Percentiles rank a stretch among this genome's conserved stretches.
Conservation (phyloP, 495 filamentous ascomycete genomes). For the Clavariopsis aquatica region DNA sequence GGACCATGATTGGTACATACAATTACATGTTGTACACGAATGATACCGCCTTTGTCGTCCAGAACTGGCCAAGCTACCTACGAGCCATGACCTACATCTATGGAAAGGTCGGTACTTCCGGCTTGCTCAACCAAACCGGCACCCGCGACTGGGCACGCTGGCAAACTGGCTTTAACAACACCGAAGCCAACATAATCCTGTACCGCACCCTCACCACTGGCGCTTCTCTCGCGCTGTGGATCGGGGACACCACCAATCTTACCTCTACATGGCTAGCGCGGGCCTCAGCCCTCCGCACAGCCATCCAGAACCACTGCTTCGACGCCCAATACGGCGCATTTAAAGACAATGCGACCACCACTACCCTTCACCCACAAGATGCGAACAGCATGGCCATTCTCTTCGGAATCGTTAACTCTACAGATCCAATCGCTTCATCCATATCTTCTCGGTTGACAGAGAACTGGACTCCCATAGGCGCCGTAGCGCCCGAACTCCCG, state of each 20-base stretch:
- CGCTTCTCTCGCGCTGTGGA: constrained; percentile 54
- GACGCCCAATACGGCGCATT: constrained; percentile 57
- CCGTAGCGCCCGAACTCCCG: constrained; percentile 40
- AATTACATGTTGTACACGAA: constrained; percentile 63
- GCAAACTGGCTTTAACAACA: constrained; percentile 55
- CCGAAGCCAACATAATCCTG: constrained; percentile 60
- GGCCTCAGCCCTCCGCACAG: constrained; percentile 46
- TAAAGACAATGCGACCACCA: constrained; percentile 57
- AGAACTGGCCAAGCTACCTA: constrained; percentile 56
- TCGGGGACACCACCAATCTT: constrained; percentile 47
- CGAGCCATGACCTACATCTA: constrained; percentile 58
- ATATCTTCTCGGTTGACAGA: constrained; percentile 39
- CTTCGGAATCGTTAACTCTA: constrained; percentile 34
- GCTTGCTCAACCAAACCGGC: constrained; percentile 59
- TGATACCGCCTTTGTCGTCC: constrained; percentile 53
- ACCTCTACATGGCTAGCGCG: constrained; percentile 49
- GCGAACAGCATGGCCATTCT: constrained; percentile 39
- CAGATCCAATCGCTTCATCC: constrained; percentile 9
- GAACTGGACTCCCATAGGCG: constrained; percentile 44
- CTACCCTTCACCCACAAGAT: constrained; percentile 43
- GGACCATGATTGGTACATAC: constrained; percentile 63
- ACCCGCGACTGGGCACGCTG: constrained; percentile 61
- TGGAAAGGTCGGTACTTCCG: constrained; percentile 53
- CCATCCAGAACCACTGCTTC: constrained; percentile 55
- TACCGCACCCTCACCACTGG: constrained; percentile 57